Evolutionary conservation across 768 basidiomycete species (phyloP), one percentile per base, ranked within the genome.

Genomic region (Heimioporus sp.): DNA sequence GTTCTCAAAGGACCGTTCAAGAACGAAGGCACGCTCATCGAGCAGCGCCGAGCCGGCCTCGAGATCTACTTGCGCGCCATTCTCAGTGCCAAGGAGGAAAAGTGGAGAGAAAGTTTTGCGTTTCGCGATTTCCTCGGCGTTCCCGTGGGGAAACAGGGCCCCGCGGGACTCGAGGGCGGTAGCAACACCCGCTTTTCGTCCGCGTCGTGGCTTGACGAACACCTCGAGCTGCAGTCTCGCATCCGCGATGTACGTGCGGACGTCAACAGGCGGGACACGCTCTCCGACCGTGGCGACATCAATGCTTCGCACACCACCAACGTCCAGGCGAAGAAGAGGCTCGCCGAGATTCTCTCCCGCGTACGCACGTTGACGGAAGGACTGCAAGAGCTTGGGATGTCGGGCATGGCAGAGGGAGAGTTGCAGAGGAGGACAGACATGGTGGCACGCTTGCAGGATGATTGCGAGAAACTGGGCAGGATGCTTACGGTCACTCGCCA

Each of bases 351-450:
- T 51, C 77, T 92, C n/a, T 73, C 81, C 31, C 79, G 92, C n/a
- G 78, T 95, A 19, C 83, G 85, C 5, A 76, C 67, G 2, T 76
- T 98, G 13, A 88, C 83, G 17, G 76, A 77, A 58, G 92, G 85
- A 10, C 72, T 95, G 60, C 75, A 80, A 60, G 78, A 74, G 37
- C 76, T 91, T 35, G 87, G 76, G 9, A 68, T 82, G 67, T 73
- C 75, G 38, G 92, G 90, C 35, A 80, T 98, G 79, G 86, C 82
- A 57, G 85, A 92, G 67, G 96, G 96, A n/a, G 96, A 98, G 76
- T 75, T 92, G 61, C 86, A 88, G 71, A 75, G 96, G 50, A 77
- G 96, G 55, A 86, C 86, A 54, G 95, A 94, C 62, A 86, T 97
- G 85, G 84, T 94, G 46, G 88, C 86, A 49, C 78, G 87, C 52